Evolutionary conservation across 129 eudicot genomes (phyloP), one percentile per base, ranked within the genome.

Genomic region (Artemisia argyi): DNA sequence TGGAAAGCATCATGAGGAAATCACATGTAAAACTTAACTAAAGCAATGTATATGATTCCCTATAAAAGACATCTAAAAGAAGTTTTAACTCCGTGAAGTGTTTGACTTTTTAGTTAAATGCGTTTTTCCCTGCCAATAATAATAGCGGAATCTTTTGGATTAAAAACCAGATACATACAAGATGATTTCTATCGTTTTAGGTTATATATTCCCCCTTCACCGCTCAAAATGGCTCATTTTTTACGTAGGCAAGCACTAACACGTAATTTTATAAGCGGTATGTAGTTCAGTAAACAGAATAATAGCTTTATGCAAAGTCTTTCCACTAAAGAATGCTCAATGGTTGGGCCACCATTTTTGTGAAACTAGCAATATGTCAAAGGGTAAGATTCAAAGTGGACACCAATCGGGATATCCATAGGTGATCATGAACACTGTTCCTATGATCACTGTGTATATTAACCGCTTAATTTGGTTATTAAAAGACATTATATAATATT

Each of bases 271-370:
- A 56, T 28, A 28, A 48, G 77, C 48, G 69, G 63, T 20, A 20
- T 20, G 22, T 52, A 35, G 24, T 63, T 51, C 19, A 73, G 44
- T 54, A 54, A 53, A 15, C 65, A 65, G 71, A 75, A 76, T 56
- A 57, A 66, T 57, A 47, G 52, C 79, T 75, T 76, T 66, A 76
- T 66, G 74, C 73, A 76, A 73, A 76, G 73, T 77, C 12, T 71
- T 62, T 77, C 76, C 76, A 77, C 81, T 77, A 70, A 54, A 20
- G 32, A 64, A 32, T 46, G 66, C 44, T 28, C 4, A 61, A 73
- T 61, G 69, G 71, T 50, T 71, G 81, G 81, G 70, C 72, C 81
- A 77, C 76, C 76, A 53, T 72, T 0, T 39, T 69, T 76, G 64
- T 69, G 70, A 51, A 50, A 50, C n/a, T 61, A 44, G 52, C 61